Evolutionary conservation across 2,329 filamentous ascomycete genomes (phyloP).

Genomic region (Pseudohalonectria lignicola): DNA sequence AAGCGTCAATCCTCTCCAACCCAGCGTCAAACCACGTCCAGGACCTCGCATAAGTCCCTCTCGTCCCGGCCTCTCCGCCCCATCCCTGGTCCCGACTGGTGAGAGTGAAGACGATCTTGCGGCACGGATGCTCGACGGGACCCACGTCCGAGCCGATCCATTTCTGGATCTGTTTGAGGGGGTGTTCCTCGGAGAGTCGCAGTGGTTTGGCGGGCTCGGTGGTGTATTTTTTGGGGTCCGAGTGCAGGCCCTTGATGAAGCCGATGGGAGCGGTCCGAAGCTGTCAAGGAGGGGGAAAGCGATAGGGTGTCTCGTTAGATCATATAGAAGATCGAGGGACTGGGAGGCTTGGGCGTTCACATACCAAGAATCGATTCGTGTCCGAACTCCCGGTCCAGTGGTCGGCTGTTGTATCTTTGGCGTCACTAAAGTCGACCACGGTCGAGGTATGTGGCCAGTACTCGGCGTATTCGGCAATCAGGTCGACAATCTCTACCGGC

Average conservation of each 20-base stretch:
- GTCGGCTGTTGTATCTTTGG: too few species aligned
- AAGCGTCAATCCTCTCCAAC: constrained; percentile 40
- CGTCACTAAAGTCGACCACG: constrained; percentile 15
- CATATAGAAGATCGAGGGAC: too few species aligned
- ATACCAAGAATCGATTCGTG: constrained; percentile 31
- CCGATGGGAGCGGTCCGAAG: constrained; percentile 29
- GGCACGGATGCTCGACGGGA: constrained; percentile 34
- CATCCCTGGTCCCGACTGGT: constrained; percentile 49
- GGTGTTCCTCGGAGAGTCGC: constrained; percentile 15
- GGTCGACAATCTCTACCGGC: constrained; percentile 43
- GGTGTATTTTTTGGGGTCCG: constrained; percentile 10
- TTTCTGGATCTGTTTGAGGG: constrained; percentile 18
- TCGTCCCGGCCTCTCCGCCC: constrained; percentile 20
- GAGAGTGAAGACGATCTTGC: constrained; percentile 51
- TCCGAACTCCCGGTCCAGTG: too few species aligned
- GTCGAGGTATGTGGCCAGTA: constrained; percentile 46
- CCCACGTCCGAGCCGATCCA: constrained; percentile 29
- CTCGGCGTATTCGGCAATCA: constrained; percentile 47
- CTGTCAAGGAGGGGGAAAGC: constrained; percentile 10
- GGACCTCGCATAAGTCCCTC: constrained; percentile 32
- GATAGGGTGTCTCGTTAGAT: constrained; percentile 1
- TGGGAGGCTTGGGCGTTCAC: constrained; percentile 4
- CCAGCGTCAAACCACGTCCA: constrained; percentile 57
- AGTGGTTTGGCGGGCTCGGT: constrained; percentile 4
- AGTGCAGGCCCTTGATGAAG: constrained; percentile 18